A percentile compares a stretch with the other conserved stretches of the same genome.
Conservation (phyloP, 805 yeast genomes). For the Ogataea populi-albae region DNA sequence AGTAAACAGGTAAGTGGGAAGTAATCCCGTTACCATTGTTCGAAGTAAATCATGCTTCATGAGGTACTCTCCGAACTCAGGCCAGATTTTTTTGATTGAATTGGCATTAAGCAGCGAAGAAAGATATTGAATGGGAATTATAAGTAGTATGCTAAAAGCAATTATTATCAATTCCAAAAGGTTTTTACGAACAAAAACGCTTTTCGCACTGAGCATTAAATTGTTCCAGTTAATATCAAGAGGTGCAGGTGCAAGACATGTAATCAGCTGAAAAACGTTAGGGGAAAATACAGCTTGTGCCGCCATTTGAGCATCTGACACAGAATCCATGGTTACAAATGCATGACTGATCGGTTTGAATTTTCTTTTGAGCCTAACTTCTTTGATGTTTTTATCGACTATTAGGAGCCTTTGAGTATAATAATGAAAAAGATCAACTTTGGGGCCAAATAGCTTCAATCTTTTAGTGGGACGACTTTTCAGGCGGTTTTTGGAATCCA, state of each 20-base stretch:
- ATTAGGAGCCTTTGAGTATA: conserved; percentile 35
- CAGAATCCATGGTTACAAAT: conserved; percentile 90
- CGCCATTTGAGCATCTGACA: conserved; percentile 94
- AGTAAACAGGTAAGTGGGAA: conserved; percentile 60
- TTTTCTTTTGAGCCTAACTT: conserved; percentile 29
- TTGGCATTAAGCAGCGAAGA: conserved; percentile 55
- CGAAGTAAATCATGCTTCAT: conserved; percentile 49
- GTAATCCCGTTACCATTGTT: conserved; percentile 57
- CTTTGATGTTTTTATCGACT: conserved; percentile 39
- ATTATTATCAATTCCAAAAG: conserved; percentile 38
- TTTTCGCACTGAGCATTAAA: conserved; percentile 39
- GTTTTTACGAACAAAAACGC: conserved; percentile 35
- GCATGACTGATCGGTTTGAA: conserved; percentile 47
- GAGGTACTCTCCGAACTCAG: conserved; percentile 53
- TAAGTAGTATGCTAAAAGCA: conserved; percentile 48
- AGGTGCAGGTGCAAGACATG: conserved; percentile 92
- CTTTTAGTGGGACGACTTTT: conserved; percentile 24
- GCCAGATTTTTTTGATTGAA: conserved; percentile 57
- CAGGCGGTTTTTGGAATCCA: conserved; percentile 13
- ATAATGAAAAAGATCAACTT: conserved; percentile 33
- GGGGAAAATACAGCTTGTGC: conserved; percentile 96
- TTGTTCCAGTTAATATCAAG: conserved; percentile 86
- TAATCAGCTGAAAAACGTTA: conserved; percentile 75
- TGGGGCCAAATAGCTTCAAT: conserved; percentile 25
- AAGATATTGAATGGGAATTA: conserved; percentile 55